Conservation (phyloP, 495 filamentous ascomycete genomes). For the Tuber magnatum region DNA sequence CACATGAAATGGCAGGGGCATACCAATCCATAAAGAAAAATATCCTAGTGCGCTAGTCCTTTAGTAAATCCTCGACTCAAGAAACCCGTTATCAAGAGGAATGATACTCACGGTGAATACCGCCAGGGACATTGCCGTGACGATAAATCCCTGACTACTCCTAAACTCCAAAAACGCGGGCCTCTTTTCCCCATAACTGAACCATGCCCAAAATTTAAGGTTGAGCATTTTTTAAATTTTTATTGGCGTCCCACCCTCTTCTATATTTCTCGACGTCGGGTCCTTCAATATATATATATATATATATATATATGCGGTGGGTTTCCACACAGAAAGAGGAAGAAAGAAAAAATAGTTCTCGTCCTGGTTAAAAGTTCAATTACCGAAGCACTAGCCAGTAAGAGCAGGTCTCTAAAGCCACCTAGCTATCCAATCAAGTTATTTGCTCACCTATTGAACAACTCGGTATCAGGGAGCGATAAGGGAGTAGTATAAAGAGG, state of each 20-base stretch:
- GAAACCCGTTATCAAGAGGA: slow-evolving; percentile 2
- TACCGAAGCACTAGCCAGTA: neutral
- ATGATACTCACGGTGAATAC: slow-evolving; percentile 48
- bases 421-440: neutral
- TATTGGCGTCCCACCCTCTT: neutral
- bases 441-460: neutral
- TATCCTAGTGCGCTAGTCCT: slow-evolving; percentile 49
- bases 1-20: slow-evolving; percentile 13
- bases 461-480: neutral
- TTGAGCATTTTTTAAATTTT: neutral
- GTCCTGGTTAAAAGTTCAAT: neutral
- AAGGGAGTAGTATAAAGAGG: neutral
- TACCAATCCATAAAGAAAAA: slow-evolving; percentile 70
- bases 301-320: neutral
- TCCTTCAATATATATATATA: neutral
- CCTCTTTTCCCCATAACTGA: slow-evolving; percentile 28
- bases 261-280: neutral
- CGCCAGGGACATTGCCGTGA: slow-evolving; percentile 51
- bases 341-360: neutral
- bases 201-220: slow-evolving; percentile 21
- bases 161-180: slow-evolving; percentile 41
- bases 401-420: neutral
- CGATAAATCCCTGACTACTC: slow-evolving; percentile 45
- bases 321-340: neutral
- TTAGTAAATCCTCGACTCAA: slow-evolving; percentile 12